phyloP scores from a whole-genome alignment of 1,284 basidiomycete genomes.

The Cystobasidium pallidum region DNA sequence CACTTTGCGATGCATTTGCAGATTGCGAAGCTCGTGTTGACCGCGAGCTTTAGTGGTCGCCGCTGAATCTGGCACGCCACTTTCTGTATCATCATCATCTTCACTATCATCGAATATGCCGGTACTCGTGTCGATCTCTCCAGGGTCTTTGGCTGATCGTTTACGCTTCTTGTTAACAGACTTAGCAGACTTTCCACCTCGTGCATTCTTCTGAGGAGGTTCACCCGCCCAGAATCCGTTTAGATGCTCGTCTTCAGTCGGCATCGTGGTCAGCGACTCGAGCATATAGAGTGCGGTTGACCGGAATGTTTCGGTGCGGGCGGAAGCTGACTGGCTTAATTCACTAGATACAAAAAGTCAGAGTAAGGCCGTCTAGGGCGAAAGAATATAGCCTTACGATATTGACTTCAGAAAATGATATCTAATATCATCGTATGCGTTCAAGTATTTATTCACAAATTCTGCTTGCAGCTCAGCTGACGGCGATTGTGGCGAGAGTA shows the following conservation, averaged over 20 bases:
- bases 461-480: constrained; percentile 61
- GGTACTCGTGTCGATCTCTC: constrained; percentile 64
- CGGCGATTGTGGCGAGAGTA: constrained; percentile 61
- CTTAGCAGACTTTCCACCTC: constrained; percentile 37
- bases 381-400: constrained; percentile 59
- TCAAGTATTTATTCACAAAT: constrained; percentile 73
- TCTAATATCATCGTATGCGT: constrained; percentile 74
- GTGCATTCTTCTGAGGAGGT: constrained; percentile 55
- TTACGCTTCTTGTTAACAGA: constrained; percentile 54
- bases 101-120: constrained; percentile 74
- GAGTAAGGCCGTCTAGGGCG: constrained; percentile 2
- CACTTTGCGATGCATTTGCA: constrained; percentile 51
- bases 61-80: constrained; percentile 10
- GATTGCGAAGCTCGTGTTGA: constrained; percentile 48
- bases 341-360: constrained; percentile 45
- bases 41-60: background rate
- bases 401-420: constrained; percentile 76
- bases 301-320: constrained; percentile 49
- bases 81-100: constrained; percentile 55
- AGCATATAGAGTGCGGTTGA: constrained; percentile 75
- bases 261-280: constrained; percentile 78
- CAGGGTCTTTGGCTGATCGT: constrained; percentile 55
- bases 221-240: constrained; percentile 81
- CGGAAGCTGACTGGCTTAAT: background rate
- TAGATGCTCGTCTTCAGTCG: constrained; percentile 72